A percentile compares a stretch with the other conserved stretches of the same genome.
These are phyloP conservation scores for Inga oerstediana DNA, from an alignment of 306 rosid genomes.

Conservation along the genomic window DNA sequence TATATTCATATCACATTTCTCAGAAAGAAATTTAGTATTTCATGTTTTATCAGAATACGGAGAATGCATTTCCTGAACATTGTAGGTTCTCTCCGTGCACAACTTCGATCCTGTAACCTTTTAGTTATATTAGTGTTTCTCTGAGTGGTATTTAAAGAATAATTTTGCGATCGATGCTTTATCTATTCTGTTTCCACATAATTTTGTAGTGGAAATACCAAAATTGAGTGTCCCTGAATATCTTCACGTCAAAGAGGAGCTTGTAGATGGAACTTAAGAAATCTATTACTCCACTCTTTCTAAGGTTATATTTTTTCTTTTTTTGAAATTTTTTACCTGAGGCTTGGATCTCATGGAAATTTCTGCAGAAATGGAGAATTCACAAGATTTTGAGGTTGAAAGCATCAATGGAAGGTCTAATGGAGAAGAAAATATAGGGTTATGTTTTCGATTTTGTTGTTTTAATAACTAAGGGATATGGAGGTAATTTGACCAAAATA, in stretches of 20 bases:
- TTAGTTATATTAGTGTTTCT: not conserved
- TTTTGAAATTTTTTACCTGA: no score
- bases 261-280: slow-evolving; percentile 72
- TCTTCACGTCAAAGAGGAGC: slow-evolving; percentile 87
- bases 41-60: not conserved
- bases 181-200: not conserved
- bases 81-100: not conserved
- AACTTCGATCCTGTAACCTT: not conserved
- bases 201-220: slow-evolving; percentile 14
- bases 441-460: no score
- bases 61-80: not conserved
- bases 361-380: no score
- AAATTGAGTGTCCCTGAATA: slow-evolving; percentile 75
- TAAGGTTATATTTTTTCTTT: not conserved
- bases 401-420: no score
- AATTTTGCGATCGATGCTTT: not conserved
- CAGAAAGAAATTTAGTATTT: slow-evolving; percentile 1
- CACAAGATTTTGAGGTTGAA: no score
- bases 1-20: not conserved
- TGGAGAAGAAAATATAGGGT: no score
- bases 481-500: no score
- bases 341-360: no score
- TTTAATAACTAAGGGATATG: no score
- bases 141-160: slow-evolving; percentile 8
- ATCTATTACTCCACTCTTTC: slow-evolving; percentile 24